Percentiles rank a stretch among this genome's conserved stretches.
phyloP scores from a whole-genome alignment of 2,329 filamentous ascomycete species.

The Sarocladium oryzae region DNA sequence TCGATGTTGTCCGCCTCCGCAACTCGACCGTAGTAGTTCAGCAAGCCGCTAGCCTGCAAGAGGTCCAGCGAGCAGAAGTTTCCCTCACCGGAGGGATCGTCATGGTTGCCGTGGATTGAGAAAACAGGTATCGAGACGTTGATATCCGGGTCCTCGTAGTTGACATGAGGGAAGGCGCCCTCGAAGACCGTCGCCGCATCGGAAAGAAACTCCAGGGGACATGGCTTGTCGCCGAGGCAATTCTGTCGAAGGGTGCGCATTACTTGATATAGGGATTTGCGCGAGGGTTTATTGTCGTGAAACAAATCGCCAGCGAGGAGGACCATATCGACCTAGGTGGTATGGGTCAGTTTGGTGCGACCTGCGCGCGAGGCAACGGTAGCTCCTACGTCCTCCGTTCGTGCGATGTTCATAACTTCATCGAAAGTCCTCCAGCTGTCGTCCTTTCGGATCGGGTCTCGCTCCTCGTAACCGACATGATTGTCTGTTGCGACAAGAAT shows the following conservation, averaged over 20 bases:
- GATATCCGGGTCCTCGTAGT: conserved; percentile 96
- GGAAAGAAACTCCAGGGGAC: conserved; percentile 88
- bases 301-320: conserved; percentile 91
- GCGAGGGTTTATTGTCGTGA: conserved; percentile 94
- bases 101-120: conserved; percentile 97
- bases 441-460: conserved; percentile 88
- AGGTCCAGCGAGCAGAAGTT: conserved; percentile 87
- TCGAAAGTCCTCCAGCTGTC: conserved; percentile 97
- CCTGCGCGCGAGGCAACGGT: not conserved
- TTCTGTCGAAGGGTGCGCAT: conserved; percentile 92
- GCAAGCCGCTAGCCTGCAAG: conserved; percentile 79
- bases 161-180: conserved; percentile 85
- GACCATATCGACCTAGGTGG: conserved; percentile 78
- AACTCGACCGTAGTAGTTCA: conserved; percentile 94
- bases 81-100: conserved; percentile 94
- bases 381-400: conserved; percentile 62
- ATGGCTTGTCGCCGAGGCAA: conserved; percentile 91
- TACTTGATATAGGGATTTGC: conserved; percentile 94
- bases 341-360: not conserved
- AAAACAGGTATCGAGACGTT: conserved; percentile 97
- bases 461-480: conserved; percentile 94
- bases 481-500: conserved; percentile 94
- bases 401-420: conserved; percentile 86
- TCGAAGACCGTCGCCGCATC: conserved; percentile 89
- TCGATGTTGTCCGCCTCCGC: conserved; percentile 91